Conservation (phyloP, 495 filamentous ascomycete genomes). For the Penicillium maclennaniae region DNA sequence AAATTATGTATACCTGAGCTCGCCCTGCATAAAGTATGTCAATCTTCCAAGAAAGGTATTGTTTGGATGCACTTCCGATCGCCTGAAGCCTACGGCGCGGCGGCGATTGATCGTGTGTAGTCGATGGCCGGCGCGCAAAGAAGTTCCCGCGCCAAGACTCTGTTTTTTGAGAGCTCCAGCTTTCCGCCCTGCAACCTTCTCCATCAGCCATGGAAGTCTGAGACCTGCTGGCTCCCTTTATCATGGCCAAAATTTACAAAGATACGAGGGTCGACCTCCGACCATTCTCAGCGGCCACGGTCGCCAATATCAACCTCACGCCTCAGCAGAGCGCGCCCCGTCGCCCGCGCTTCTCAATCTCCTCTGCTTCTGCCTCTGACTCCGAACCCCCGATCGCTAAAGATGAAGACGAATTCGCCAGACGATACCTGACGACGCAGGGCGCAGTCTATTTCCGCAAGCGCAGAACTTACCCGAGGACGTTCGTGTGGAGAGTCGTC, state of each 20-base stretch:
- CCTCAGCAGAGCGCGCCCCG: conserved; percentile 39
- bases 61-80: no score
- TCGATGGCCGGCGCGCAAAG: not conserved
- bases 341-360: conserved; percentile 44
- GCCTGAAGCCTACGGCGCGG: no score
- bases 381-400: conserved; percentile 44
- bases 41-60: no score
- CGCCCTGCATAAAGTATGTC: no score
- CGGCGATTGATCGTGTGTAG: no score
- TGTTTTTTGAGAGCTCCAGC: conserved; percentile 46
- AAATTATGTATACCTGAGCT: no score
- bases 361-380: conserved; percentile 34
- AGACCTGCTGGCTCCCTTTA: conserved; percentile 25
- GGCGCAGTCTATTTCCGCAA: conserved; percentile 82
- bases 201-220: conserved; percentile 38
- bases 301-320: conserved; percentile 72
- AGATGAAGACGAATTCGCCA: conserved; percentile 71
- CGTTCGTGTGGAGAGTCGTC: conserved; percentile 85
- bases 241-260: conserved; percentile 65
- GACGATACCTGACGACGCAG: conserved; percentile 67
- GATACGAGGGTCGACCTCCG: conserved; percentile 83
- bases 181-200: conserved; percentile 34
- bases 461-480: conserved; percentile 68
- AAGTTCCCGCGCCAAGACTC: conserved; percentile 36
- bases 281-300: conserved; percentile 61